phyloP scores from a whole-genome alignment of 495 filamentous ascomycete species.

The Physcia stellaris region DNA sequence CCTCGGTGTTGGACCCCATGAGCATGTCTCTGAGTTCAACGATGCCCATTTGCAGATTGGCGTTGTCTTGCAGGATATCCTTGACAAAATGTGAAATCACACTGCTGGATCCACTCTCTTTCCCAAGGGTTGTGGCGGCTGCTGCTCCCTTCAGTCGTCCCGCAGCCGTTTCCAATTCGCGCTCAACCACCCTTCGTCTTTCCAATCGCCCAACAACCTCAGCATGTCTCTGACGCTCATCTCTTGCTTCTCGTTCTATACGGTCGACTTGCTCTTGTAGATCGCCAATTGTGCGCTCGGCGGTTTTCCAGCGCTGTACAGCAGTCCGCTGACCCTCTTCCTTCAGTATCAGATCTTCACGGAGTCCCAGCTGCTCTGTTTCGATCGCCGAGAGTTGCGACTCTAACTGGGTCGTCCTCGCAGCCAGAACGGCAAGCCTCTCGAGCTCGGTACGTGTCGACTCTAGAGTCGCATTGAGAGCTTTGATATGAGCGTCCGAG shows the following conservation, averaged over 20 bases:
- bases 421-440: slow-evolving; percentile 55
- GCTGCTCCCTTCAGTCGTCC: slow-evolving; percentile 68
- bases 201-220: slow-evolving; percentile 74
- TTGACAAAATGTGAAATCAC: slow-evolving; percentile 90
- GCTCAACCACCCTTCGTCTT: slow-evolving; percentile 56
- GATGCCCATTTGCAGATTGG: slow-evolving; percentile 78
- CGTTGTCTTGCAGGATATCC: slow-evolving; percentile 90
- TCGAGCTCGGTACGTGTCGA: slow-evolving; percentile 64
- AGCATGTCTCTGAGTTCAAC: slow-evolving; percentile 86
- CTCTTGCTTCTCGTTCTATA: slow-evolving; percentile 71
- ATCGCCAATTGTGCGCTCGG: slow-evolving; percentile 57
- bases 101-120: slow-evolving; percentile 39
- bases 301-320: slow-evolving; percentile 66
- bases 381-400: slow-evolving; percentile 64
- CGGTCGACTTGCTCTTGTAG: slow-evolving; percentile 78
- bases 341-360: slow-evolving; percentile 47
- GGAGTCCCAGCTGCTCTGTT: slow-evolving; percentile 59
- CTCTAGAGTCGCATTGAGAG: slow-evolving; percentile 57
- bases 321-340: slow-evolving; percentile 62
- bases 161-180: slow-evolving; percentile 61
- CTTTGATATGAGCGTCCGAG: slow-evolving; percentile 59
- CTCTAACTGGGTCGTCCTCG: slow-evolving; percentile 63
- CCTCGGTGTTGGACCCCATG: slow-evolving; percentile 84
- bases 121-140: slow-evolving; percentile 44
- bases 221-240: slow-evolving; percentile 70